These are phyloP conservation scores for Camillea tinctor DNA, from an alignment of 2,329 filamentous ascomycete genomes.

Conservation along the genomic window DNA sequence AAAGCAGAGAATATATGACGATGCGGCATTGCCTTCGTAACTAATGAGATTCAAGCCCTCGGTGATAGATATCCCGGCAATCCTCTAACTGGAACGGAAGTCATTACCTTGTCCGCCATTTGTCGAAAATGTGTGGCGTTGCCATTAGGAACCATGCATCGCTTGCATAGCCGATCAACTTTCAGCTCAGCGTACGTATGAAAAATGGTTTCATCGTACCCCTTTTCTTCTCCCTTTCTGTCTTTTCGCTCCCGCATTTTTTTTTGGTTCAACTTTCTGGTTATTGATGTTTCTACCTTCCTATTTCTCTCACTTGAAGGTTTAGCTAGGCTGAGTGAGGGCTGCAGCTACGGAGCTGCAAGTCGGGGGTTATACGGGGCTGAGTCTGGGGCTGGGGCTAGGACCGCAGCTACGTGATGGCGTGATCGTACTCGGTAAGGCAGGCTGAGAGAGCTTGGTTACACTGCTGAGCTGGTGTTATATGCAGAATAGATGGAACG, in stretches of 20 bases:
- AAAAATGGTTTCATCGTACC: background rate
- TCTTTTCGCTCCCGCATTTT: no score
- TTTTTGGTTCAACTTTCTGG: background rate
- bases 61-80: no score
- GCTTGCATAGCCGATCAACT: no score
- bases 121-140: no score
- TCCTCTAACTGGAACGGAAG: no score
- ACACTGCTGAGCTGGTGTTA: background rate
- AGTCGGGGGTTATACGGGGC: background rate
- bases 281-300: background rate
- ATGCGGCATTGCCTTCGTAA: no score
- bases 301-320: background rate
- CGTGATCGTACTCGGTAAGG: background rate
- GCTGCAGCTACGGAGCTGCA: background rate
- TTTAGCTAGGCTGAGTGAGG: background rate
- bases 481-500: background rate
- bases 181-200: background rate
- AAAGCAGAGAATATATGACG: no score
- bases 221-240: background rate
- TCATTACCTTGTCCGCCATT: no score
- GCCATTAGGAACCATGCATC: no score
- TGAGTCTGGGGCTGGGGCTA: background rate
- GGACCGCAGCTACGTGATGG: background rate
- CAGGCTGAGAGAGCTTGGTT: background rate
- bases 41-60: no score